A percentile compares a stretch with the other conserved stretches of the same genome.
Evolutionary conservation across 2,329 filamentous ascomycete species (phyloP).

Genomic region (Penicillium sp.): DNA sequence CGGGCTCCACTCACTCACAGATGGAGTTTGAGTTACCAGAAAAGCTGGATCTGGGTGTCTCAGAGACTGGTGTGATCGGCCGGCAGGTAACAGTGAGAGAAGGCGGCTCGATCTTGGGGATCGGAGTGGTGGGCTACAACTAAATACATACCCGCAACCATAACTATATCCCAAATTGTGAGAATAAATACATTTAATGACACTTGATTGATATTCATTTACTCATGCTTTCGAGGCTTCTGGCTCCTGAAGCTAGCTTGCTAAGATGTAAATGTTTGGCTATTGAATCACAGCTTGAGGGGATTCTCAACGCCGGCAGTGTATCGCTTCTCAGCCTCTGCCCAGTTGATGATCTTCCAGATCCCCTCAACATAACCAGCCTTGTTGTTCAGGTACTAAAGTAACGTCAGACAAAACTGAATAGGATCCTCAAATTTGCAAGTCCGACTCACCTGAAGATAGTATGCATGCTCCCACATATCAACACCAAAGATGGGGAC

Average conservation of each 20-base stretch:
- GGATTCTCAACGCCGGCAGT: conserved; percentile 29
- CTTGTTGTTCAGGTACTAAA: conserved; percentile 87
- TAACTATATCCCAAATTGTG: not conserved
- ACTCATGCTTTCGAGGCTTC: too few species aligned
- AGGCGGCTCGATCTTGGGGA: conserved; percentile 26
- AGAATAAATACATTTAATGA: not conserved
- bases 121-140: conserved; percentile 39
- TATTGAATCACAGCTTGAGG: conserved; percentile 28
- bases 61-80: conserved; percentile 37
- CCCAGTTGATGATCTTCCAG: conserved; percentile 95
- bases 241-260: too few species aligned
- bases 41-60: conserved; percentile 36
- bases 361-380: conserved; percentile 87
- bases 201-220: not conserved
- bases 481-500: conserved; percentile 79
- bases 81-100: conserved; percentile 33
- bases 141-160: conserved; percentile 5
- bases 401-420: not conserved
- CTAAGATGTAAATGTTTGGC: not conserved
- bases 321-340: conserved; percentile 73
- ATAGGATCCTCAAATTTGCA: not conserved
- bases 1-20: conserved; percentile 4
- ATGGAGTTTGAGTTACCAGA: conserved; percentile 33
- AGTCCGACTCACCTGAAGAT: conserved; percentile 64
- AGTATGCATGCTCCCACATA: conserved; percentile 95